Evolutionary conservation across 2,329 filamentous ascomycete genomes (phyloP), one percentile per base, ranked within the genome.

Genomic region (Aspergillus puulaauensis): DNA sequence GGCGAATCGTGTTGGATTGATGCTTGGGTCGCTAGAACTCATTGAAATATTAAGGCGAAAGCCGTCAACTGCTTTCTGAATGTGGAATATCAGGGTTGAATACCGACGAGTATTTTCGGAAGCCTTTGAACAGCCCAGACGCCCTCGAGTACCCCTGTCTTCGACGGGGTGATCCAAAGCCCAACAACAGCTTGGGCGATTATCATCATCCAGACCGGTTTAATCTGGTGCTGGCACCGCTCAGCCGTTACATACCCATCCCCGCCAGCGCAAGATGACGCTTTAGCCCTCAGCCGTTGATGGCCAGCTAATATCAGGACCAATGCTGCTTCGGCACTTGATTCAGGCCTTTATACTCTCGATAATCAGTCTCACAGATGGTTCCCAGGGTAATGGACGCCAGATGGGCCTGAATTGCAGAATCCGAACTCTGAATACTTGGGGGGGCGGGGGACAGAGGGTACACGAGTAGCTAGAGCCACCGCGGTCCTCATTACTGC

Each of bases 401-500:
- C 17, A 46, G 24, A 46, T 46, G 41, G 6, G 7, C 23, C 14
- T 24, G 21, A 40, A 40, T 12, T 11, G 12, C 17, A 15, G 15
- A 6, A 14, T 17, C 39, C 23, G 9, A 50, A 31, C 27, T 11
- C 27, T 8, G 27, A 31, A 31, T 3, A 31, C 3, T 37, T 37
- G 14, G 15, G 9, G 15, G 35, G 9, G 19, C 19, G 48, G 12
- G 31, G 51, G 14, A 37, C 21, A 44, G 45, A 15, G 12, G 8
- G 14, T 31, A n/a, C 21, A 31, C 33, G 27, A 24, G 44, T 45
- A 17, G 33, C 12, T 46, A 40, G 11, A 24, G 54, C 59, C 57
- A 56, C 59, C 57, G 48, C 53, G 59, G 59, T 61, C 59, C 59
- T 44, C 59, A 57, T 41, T 40, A 8, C 31, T 27, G 11, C 6